Base-by-base conservation (phyloP, 352 stramenopile genomes). In the Globisporangium canariense region DNA sequence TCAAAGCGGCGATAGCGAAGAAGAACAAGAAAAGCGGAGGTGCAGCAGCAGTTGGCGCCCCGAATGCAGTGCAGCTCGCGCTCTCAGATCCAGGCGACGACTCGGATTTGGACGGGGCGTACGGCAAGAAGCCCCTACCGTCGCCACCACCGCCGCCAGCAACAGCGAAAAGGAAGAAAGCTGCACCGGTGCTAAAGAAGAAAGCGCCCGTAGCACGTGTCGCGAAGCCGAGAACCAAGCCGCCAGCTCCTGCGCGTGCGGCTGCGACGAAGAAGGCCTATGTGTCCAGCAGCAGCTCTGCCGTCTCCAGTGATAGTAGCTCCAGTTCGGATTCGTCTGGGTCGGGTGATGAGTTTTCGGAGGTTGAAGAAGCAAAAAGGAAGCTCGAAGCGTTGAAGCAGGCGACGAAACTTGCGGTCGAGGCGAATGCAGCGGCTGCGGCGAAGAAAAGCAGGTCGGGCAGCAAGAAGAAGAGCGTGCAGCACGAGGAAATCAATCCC, bases 271-370 rank as follows among this genome's bases (percentile, higher is more conserved):
- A 69, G 34, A 57, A 54, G 50, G 54, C 64, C 4, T 66, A 74
- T 28, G 77, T 67, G 20, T 84, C 74, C 36, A 87, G 78, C 67
- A 83, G 77, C 58, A 79, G 72, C 45, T 84, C 75, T 16, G 69
- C 72, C 40, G 58, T 49, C 16, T 74, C 67, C 4, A 77, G 76
- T 64, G 75, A 79, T 60, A 88, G 76, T 47, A 85, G 75, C 56
- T 82, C 68, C 20, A 84, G 76, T 66, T 88, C 75, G n/a, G 73
- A 78, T 30, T 86, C 76, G 30, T 85, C 76, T 2, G 57, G 41
- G 1, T 65, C 60, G 13, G 70, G 78, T 28, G 60, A 78, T 45
- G 78, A 76, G n/a, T 50, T 72, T 13, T 77, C 70, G 34, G 67
- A 88, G 63, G 66, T 69, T 32, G 50, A 62, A 57, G 34, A 60